Evolutionary conservation across 164 flowering plant species (phyloP).

Genomic region (Liriodendron chinense): DNA sequence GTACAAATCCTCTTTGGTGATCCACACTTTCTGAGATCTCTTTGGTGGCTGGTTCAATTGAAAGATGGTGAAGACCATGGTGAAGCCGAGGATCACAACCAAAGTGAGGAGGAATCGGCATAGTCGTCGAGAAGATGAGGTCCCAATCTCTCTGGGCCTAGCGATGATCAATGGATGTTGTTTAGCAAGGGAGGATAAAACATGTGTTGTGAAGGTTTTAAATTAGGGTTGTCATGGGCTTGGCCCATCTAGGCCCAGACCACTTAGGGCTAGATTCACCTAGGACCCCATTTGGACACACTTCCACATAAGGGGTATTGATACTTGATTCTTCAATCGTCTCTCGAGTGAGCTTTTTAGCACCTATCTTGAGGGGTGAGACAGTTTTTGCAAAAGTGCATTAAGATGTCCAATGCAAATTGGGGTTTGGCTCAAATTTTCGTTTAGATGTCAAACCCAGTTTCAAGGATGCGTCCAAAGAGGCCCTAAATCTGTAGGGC

Average conservation of each 20-base stretch:
- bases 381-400: no score
- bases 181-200: background rate
- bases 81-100: constrained; percentile 5
- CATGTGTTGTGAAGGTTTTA: background rate
- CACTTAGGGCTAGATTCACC: no score
- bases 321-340: no score
- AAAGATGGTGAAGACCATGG: background rate
- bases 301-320: no score
- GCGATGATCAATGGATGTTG: background rate
- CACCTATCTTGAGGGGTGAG: no score
- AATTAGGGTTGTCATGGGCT: background rate
- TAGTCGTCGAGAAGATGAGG: background rate
- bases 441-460: no score
- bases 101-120: constrained; percentile 10
- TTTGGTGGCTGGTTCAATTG: constrained; percentile 12
- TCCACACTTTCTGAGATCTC: constrained; percentile 12
- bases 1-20: background rate
- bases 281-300: no score
- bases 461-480: no score
- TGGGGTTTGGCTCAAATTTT: no score
- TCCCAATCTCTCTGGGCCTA: constrained; percentile 8
- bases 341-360: no score
- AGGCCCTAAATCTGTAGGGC: no score
- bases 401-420: no score
- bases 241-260: background rate